Conservation (phyloP, 805 yeast genomes). For the Candida jianshihensis region DNA sequence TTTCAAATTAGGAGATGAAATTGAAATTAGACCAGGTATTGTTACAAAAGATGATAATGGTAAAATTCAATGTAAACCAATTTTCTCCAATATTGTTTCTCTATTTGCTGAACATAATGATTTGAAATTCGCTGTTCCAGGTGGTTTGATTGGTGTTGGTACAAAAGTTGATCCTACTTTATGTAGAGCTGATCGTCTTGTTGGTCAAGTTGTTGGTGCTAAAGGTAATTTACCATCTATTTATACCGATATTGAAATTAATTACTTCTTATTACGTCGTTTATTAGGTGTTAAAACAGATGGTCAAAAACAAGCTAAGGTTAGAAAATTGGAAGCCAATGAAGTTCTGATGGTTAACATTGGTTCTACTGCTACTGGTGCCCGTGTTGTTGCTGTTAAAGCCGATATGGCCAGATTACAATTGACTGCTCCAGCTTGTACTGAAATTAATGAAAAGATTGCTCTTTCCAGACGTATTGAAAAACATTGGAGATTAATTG, state of each 20-base stretch:
- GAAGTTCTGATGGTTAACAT: conserved; percentile 98
- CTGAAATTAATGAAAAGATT: conserved; percentile 96
- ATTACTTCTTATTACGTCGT: conserved; percentile 93
- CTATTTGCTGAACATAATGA: conserved; percentile 97
- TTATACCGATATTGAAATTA: conserved; percentile 95
- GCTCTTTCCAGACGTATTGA: conserved; percentile 98
- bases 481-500: conserved; percentile 99
- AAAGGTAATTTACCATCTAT: conserved; percentile 93
- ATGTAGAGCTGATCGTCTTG: conserved; percentile 98
- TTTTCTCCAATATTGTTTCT: conserved; percentile 88
- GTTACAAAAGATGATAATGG: conserved; percentile 88
- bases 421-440: conserved; percentile 97
- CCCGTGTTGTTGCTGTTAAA: conserved; percentile 94
- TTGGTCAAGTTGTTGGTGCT: conserved; percentile 98
- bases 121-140: conserved; percentile 98
- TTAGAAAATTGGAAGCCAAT: conserved; percentile 85
- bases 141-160: conserved; percentile 99
- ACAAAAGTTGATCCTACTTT: conserved; percentile 97
- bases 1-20: conserved; percentile 93
- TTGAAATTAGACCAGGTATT: conserved; percentile 98
- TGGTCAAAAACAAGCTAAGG: conserved; percentile 95
- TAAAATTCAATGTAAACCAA: conserved; percentile 91
- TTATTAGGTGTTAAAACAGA: conserved; percentile 97
- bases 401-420: conserved; percentile 99
- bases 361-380: conserved; percentile 99